phyloP scores from a whole-genome alignment of 768 basidiomycete species.

The Rossbeevera mucosa region DNA sequence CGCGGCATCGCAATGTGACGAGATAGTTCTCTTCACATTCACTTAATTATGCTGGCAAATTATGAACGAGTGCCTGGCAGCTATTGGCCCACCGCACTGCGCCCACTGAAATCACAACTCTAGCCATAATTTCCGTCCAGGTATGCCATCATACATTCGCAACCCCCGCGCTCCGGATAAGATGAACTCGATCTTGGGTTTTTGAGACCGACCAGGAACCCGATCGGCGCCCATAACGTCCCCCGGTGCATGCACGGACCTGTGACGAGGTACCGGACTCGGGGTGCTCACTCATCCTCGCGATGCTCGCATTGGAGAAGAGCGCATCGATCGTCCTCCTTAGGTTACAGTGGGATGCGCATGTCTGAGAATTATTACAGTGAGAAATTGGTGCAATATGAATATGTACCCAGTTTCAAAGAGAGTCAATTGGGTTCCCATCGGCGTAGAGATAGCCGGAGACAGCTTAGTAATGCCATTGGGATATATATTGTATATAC shows the following conservation, averaged over 20 bases:
- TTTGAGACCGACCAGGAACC: constrained; percentile 23
- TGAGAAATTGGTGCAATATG: too few species aligned
- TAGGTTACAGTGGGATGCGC: constrained; percentile 22
- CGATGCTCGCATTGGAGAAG: constrained; percentile 30
- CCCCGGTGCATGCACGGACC: constrained; percentile 10
- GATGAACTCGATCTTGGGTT: constrained; percentile 17
- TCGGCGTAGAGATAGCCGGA: constrained; percentile 39
- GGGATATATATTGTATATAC: too few species aligned
- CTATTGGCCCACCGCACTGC: constrained; percentile 30
- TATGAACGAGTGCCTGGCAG: constrained; percentile 30
- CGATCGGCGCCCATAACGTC: constrained; percentile 20
- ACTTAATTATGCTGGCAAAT: constrained; percentile 35
- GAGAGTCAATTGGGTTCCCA: constrained; percentile 35
- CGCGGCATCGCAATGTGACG: constrained; percentile 19
- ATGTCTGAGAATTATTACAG: constrained; percentile 34
- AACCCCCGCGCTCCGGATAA: neutral
- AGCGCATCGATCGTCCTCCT: constrained; percentile 44
- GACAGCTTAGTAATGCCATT: too few species aligned
- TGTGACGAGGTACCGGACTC: constrained; percentile 16
- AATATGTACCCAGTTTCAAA: too few species aligned
- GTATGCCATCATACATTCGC: neutral
- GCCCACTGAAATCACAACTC: constrained; percentile 38
- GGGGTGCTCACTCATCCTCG: constrained; percentile 14
- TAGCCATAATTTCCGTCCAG: neutral
- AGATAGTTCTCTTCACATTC: constrained; percentile 34